phyloP scores from a whole-genome alignment of 495 filamentous ascomycete species.

The Neurospora sp. region DNA sequence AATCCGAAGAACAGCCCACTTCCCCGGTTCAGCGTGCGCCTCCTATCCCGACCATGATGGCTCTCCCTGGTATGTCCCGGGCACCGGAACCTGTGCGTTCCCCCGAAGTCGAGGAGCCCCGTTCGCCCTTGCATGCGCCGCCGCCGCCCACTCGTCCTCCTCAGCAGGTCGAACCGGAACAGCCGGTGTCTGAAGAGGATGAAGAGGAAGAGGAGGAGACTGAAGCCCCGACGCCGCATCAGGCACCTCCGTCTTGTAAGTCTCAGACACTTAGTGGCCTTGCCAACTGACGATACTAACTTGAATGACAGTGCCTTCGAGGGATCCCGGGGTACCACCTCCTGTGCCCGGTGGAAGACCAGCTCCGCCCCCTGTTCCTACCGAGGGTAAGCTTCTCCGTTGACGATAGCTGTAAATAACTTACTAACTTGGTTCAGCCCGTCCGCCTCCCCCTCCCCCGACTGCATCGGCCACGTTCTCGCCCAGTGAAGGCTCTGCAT shows the following conservation, averaged over 20 bases:
- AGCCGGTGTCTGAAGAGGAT: conserved; percentile 28
- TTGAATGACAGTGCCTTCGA: conserved; percentile 26
- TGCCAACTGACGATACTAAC: conserved; percentile 20
- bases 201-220: conserved; percentile 34
- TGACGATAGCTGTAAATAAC: conserved; percentile 7
- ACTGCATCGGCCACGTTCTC: conserved; percentile 44
- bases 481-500: conserved; percentile 72
- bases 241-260: conserved; percentile 38
- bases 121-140: conserved; percentile 29
- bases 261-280: conserved; percentile 14
- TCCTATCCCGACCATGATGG: conserved; percentile 64
- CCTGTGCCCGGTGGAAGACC: conserved; percentile 55
- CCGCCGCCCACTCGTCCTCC: conserved; percentile 23
- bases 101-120: conserved; percentile 31
- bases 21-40: conserved; percentile 44
- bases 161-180: conserved; percentile 12
- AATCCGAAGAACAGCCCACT: conserved; percentile 39
- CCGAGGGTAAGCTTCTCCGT: conserved; percentile 48
- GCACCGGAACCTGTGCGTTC: conserved; percentile 21
- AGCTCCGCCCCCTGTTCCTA: conserved; percentile 58
- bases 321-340: conserved; percentile 35
- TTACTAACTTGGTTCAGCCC: conserved; percentile 42
- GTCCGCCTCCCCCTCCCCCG: conserved; percentile 43
- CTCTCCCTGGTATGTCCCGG: conserved; percentile 60
- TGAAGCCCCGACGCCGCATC: conserved; percentile 25